Evolutionary conservation across 2,329 filamentous ascomycete genomes (phyloP).

Genomic region (Xylaria sp.): DNA sequence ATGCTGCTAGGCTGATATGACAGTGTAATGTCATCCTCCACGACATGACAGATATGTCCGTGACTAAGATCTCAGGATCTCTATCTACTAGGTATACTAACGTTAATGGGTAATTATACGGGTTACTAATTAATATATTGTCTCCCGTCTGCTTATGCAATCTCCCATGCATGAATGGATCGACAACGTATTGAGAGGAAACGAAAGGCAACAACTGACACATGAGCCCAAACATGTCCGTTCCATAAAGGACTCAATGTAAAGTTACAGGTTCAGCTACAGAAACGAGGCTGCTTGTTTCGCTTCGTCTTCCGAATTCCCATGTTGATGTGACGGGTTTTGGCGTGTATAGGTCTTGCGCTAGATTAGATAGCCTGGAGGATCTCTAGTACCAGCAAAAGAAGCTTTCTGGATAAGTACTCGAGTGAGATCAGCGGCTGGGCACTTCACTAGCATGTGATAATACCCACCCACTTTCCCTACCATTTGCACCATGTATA

Average conservation of each 20-base stretch:
- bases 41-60: background rate
- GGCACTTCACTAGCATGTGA: conserved; percentile 11
- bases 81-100: background rate
- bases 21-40: background rate
- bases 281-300: background rate
- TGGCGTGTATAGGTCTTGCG: background rate
- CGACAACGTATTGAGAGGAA: background rate
- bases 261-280: background rate
- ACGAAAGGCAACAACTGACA: background rate
- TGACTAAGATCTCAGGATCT: background rate
- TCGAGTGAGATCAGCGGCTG: conserved; percentile 7
- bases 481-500: background rate
- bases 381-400: background rate
- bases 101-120: background rate
- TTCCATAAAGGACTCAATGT: background rate
- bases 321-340: conserved; percentile 2
- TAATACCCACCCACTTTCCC: conserved; percentile 6
- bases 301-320: background rate
- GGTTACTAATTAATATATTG: background rate
- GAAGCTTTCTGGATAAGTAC: background rate
- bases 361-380: background rate
- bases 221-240: background rate
- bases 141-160: conserved; percentile 10
- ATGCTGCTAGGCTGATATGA: background rate
- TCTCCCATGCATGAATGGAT: conserved; percentile 8